Evolutionary conservation across 306 rosid species (phyloP), one percentile per base, ranked within the genome.

Genomic region (Cicer bijugum): DNA sequence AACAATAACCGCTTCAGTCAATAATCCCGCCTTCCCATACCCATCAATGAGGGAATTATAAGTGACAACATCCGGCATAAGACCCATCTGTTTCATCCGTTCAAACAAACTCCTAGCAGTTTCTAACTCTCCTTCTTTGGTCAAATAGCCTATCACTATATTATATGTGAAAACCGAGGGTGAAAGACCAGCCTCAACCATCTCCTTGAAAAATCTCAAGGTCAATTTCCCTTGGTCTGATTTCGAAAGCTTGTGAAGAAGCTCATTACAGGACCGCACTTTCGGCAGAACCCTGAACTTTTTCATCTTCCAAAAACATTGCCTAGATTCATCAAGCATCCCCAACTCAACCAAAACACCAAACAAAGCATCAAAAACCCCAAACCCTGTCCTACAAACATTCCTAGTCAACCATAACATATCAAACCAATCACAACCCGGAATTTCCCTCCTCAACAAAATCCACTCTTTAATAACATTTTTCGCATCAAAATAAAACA

Each of bases 41-140:
- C 98, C 98, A 83, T 91, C 90, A 77, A 94, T 87, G 77, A 91
- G 96, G 85, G 92, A 84, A 89, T 94, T 94, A 62, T 94, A 94
- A 0, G 98, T 91, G 55, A 94, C 90, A 33, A 72, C 68, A 76
- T 94, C 96, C 4, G 98, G 93, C 43, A 12, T 51, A 43, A 93
- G 79, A 63, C 94, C 92, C 28, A 20, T 76, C 19, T 17, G 79
- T 77, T 87, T 86, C 97, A 94, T 91, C 80, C 80, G 87, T 68
- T 85, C 82, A 78, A 94, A 89, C 65, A 89, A 83, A 58, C 79
- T 72, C 82, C 87, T 77, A 47, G 97, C 95, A 63, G 71, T 68
- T 59, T 73, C 88, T 69, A 94, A 51, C 80, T 87, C 95, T 57
- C 98, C 96, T 83, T 86, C 88, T 76, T 89, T 91, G 80, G 91